Conservation (phyloP, 164 flowering plant genomes). For the Piper longum region DNA sequence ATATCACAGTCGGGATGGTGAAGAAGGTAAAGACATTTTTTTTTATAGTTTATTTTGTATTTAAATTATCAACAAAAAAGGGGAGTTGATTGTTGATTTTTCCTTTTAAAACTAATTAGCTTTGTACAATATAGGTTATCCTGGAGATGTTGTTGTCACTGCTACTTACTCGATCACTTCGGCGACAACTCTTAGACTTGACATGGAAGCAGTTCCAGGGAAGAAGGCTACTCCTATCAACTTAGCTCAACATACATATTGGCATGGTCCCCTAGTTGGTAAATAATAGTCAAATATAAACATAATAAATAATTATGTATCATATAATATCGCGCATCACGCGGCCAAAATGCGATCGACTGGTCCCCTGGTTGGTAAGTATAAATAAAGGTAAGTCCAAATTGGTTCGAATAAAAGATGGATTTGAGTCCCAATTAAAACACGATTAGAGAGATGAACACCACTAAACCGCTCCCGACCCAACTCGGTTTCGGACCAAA, state of each 20-base stretch:
- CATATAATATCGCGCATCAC: too few relatives aligned
- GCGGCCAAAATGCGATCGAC: too few relatives aligned
- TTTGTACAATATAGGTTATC: constrained; percentile 47
- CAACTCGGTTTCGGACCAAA: too few relatives aligned
- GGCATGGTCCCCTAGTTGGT: constrained; percentile 63
- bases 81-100: not conserved
- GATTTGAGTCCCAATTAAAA: too few relatives aligned
- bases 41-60: too few relatives aligned
- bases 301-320: too few relatives aligned
- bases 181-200: constrained; percentile 59
- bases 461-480: too few relatives aligned
- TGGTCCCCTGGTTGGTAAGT: too few relatives aligned
- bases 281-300: constrained; percentile 11
- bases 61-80: not conserved
- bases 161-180: constrained; percentile 80
- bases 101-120: not conserved
- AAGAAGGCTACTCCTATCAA: constrained; percentile 73
- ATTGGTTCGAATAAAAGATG: too few relatives aligned
- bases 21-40: constrained; percentile 55
- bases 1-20: constrained; percentile 74
- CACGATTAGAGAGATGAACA: too few relatives aligned
- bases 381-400: too few relatives aligned
- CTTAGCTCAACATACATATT: constrained; percentile 90
- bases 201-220: constrained; percentile 66
- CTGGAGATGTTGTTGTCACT: constrained; percentile 61